Evolutionary conservation across 2,329 filamentous ascomycete species (phyloP).

Genomic region (Metarhizium robertsii): DNA sequence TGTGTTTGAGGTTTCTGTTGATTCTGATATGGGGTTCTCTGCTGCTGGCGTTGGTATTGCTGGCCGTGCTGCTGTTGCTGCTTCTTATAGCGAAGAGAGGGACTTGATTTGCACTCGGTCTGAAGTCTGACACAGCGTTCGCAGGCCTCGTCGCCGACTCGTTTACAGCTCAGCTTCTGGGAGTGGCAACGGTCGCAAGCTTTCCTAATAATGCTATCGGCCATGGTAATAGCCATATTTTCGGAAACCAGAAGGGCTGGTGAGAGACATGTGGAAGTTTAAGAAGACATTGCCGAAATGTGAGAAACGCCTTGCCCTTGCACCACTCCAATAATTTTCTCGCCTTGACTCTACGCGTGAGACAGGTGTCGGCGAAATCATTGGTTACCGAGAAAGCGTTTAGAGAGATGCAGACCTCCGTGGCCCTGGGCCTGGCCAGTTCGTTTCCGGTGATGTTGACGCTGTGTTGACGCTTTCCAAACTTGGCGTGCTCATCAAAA

Average conservation of each 20-base stretch:
- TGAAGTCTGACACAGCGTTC: constrained; percentile 33
- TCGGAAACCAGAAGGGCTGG: constrained; percentile 11
- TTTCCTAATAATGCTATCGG: constrained; percentile 29
- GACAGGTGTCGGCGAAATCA: constrained; percentile 3
- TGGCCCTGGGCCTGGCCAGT: background rate
- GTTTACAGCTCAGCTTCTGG: constrained; percentile 37
- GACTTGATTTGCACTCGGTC: constrained; percentile 34
- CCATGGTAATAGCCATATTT: constrained; percentile 23
- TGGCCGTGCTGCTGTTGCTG: constrained; percentile 15
- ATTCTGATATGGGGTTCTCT: constrained; percentile 9
- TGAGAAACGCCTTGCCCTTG: constrained; percentile 7
- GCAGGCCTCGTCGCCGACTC: constrained; percentile 29
- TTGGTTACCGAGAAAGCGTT: constrained; percentile 7
- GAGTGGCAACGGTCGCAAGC: constrained; percentile 38
- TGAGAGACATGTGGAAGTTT: constrained; percentile 21
- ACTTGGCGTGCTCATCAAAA: background rate
- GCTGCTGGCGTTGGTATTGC: constrained; percentile 10
- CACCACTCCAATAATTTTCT: constrained; percentile 5
- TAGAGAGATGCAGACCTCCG: constrained; percentile 8
- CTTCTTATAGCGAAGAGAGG: constrained; percentile 29
- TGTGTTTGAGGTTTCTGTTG: constrained; percentile 6
- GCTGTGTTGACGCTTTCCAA: background rate
- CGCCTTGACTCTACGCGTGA: background rate
- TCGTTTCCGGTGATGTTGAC: background rate
- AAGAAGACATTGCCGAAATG: constrained; percentile 15